Conservation (phyloP, 1,139 yeast genomes). For the Geotrichum macrosporum region DNA sequence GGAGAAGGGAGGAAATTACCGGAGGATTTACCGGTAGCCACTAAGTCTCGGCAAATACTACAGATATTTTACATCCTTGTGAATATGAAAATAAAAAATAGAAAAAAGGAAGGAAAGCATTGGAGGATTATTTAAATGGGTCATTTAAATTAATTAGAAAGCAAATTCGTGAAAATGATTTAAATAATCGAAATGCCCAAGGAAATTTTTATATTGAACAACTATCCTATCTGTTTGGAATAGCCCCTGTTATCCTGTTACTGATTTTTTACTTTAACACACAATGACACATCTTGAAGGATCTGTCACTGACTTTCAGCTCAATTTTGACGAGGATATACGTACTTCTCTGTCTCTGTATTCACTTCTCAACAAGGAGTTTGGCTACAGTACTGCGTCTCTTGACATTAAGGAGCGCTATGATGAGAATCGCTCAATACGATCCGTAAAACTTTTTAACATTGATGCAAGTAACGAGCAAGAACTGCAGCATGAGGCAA, state of each 20-base stretch:
- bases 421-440: background rate
- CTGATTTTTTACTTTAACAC: too few relatives aligned
- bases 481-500: background rate
- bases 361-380: conserved; percentile 13
- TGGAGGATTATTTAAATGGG: too few relatives aligned
- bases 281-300: background rate
- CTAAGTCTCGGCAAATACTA: too few relatives aligned
- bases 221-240: too few relatives aligned
- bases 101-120: too few relatives aligned
- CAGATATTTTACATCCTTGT: too few relatives aligned
- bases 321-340: conserved; percentile 13
- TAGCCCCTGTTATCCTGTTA: too few relatives aligned
- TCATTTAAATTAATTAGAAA: background rate
- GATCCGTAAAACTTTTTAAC: background rate
- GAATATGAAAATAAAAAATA: too few relatives aligned
- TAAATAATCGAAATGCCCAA: background rate
- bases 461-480: background rate
- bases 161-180: background rate
- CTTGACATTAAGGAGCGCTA: background rate
- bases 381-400: background rate
- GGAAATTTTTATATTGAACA: too few relatives aligned
- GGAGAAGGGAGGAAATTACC: too few relatives aligned
- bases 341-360: conserved; percentile 11
- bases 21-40: too few relatives aligned
- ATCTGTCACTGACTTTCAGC: conserved; percentile 2